phyloP scores from a whole-genome alignment of 2,329 filamentous ascomycete species.

The Phyllosticta citriasiana region DNA sequence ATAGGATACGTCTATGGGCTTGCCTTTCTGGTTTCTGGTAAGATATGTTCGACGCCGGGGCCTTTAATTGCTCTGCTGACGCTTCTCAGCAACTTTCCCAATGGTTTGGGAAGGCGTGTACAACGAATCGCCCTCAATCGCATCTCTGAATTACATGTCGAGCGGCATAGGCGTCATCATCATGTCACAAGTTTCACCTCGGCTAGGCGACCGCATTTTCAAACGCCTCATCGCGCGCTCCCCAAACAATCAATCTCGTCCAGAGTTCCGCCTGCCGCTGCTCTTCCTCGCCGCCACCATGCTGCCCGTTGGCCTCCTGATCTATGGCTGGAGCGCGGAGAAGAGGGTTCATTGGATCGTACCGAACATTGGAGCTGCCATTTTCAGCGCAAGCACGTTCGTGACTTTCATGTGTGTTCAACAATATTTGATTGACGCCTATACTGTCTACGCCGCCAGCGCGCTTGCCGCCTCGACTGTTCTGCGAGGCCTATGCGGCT shows the following conservation, averaged over 20 bases:
- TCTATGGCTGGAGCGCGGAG: constrained; percentile 51
- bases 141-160: constrained; percentile 58
- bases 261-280: constrained; percentile 39
- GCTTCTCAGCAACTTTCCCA: constrained; percentile 41
- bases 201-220: constrained; percentile 50
- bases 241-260: constrained; percentile 18
- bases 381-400: constrained; percentile 48
- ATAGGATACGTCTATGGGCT: constrained; percentile 54
- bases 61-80: not conserved
- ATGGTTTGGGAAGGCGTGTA: constrained; percentile 45
- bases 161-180: constrained; percentile 54
- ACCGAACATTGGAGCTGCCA: constrained; percentile 48
- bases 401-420: constrained; percentile 49
- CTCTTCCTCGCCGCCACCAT: constrained; percentile 46
- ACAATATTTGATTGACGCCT: constrained; percentile 52
- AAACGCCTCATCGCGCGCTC: constrained; percentile 42
- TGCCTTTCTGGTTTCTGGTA: constrained; percentile 34
- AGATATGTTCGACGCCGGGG: not conserved
- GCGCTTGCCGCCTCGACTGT: constrained; percentile 47
- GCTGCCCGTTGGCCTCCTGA: constrained; percentile 46
- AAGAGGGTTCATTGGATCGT: constrained; percentile 47
- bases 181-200: constrained; percentile 51
- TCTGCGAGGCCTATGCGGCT: constrained; percentile 45
- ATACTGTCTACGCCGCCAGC: constrained; percentile 37
- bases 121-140: constrained; percentile 43